Percentiles rank a stretch among this genome's conserved stretches.
phyloP scores from a whole-genome alignment of 2,329 filamentous ascomycete species.

The Mycocentrospora acerina region DNA sequence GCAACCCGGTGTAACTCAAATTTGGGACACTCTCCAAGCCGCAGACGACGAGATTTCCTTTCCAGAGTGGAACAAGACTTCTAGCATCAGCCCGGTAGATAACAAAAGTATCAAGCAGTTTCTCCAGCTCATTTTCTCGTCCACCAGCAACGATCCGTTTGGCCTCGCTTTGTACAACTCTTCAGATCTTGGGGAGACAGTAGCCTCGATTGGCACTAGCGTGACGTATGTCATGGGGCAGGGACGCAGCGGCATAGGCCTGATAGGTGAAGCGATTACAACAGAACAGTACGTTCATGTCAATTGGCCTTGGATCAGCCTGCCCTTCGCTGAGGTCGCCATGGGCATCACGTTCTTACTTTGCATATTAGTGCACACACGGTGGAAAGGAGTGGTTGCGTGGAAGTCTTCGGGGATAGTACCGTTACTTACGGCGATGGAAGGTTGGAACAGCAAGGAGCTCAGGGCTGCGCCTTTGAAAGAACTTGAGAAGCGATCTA shows the following conservation, averaged over 20 bases:
- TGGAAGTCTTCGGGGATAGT: slow-evolving; percentile 6
- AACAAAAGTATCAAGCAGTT: not conserved
- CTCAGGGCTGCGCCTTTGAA: no score
- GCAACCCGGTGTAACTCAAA: not conserved
- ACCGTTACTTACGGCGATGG: slow-evolving; percentile 2
- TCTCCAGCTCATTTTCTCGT: slow-evolving; percentile 1
- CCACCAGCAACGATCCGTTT: not conserved
- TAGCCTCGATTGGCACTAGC: slow-evolving; percentile 1
- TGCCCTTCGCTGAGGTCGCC: not conserved
- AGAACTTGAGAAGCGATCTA: no score
- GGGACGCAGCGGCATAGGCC: not conserved
- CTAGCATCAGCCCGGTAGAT: not conserved
- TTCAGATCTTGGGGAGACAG: not conserved
- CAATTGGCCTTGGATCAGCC: slow-evolving; percentile 3
- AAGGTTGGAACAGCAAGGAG: not conserved
- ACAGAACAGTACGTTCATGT: slow-evolving; percentile 3
- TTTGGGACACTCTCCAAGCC: not conserved
- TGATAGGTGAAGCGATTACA: not conserved
- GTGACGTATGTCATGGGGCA: slow-evolving; percentile 3
- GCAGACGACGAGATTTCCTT: not conserved
- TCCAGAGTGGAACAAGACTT: not conserved
- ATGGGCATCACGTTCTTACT: slow-evolving; percentile 4
- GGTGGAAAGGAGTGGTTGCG: slow-evolving; percentile 2
- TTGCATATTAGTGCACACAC: slow-evolving; percentile 2
- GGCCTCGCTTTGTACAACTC: not conserved